Evolutionary conservation across 257 asterid species (phyloP).

Genomic region (Jasminum sambac): DNA sequence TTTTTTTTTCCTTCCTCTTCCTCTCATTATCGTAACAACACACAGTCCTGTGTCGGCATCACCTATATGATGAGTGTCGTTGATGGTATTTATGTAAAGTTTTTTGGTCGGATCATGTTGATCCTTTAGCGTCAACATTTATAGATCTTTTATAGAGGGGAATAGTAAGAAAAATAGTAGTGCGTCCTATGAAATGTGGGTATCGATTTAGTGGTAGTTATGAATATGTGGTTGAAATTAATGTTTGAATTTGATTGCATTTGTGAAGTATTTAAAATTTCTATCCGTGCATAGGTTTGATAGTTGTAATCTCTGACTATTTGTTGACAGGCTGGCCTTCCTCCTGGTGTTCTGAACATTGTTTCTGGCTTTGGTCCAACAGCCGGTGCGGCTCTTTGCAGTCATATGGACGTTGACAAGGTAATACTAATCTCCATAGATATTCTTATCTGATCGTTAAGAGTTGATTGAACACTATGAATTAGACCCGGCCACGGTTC

Average conservation of each 20-base stretch:
- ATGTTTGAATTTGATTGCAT: too few relatives aligned
- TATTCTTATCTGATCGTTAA: not conserved
- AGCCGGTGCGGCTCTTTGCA: slow-evolving; percentile 95
- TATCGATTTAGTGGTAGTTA: too few relatives aligned
- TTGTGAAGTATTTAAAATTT: too few relatives aligned
- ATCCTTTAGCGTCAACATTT: too few relatives aligned
- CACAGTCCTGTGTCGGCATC: not conserved
- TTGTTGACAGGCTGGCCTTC: slow-evolving; percentile 89
- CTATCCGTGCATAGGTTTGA: not conserved
- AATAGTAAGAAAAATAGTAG: too few relatives aligned
- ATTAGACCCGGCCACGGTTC: too few relatives aligned
- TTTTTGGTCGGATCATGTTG: not conserved
- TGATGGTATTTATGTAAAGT: not conserved
- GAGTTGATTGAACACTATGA: not conserved
- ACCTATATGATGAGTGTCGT: not conserved
- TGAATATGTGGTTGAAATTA: too few relatives aligned
- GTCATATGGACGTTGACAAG: slow-evolving; percentile 99
- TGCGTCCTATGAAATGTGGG: too few relatives aligned
- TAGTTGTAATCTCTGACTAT: slow-evolving; percentile 18
- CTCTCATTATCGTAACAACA: not conserved
- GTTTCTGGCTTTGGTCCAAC: slow-evolving; percentile 90
- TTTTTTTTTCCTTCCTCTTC: not conserved
- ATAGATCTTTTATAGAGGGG: too few relatives aligned
- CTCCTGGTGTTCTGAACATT: slow-evolving; percentile 80
- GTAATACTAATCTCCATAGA: slow-evolving; percentile 32